Conservation (phyloP, 169 alveolate genomes). For the Plasmodium malariae region DNA sequence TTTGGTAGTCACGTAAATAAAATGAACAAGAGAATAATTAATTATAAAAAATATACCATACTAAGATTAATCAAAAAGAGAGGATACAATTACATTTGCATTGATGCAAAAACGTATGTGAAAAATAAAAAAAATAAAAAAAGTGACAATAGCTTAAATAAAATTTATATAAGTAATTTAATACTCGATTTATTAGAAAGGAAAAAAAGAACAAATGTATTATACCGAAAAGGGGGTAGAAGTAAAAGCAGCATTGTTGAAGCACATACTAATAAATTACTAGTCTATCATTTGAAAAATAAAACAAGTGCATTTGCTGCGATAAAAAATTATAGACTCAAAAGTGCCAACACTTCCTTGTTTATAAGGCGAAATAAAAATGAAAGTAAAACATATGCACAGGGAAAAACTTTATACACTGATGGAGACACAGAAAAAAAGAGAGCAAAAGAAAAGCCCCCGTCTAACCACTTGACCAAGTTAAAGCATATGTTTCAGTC, state of each 20-base stretch:
- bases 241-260: neutral
- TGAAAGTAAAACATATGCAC: neutral
- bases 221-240: neutral
- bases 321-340: neutral
- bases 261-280: neutral
- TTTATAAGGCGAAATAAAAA: constrained; percentile 7
- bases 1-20: constrained; percentile 58
- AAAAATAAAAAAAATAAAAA: constrained; percentile 46
- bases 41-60: constrained; percentile 45
- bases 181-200: constrained; percentile 55
- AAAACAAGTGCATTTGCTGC: neutral
- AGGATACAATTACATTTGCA: constrained; percentile 61
- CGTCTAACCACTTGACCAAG: constrained; percentile 43
- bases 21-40: constrained; percentile 40
- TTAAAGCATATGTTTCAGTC: constrained; percentile 44
- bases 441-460: neutral
- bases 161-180: constrained; percentile 46
- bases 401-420: neutral
- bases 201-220: constrained; percentile 3
- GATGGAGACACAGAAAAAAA: neutral
- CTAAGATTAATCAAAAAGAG: constrained; percentile 26
- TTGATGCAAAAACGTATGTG: constrained; percentile 64
- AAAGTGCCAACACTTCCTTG: too few species aligned
- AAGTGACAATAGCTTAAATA: constrained; percentile 31
- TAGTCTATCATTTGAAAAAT: constrained; percentile 10